These are phyloP conservation scores for Medicago truncatula DNA, from an alignment of 306 rosid genomes.

Conservation along the genomic window MtrunA17r5.0-ANR NC_053049.1:9017001-9017500, in stretches of 20 bases:
- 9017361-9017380: constrained; percentile 36
- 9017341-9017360: constrained; percentile 27
- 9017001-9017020: too few species aligned
- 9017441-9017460: constrained; percentile 39
- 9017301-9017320: constrained; percentile 6
- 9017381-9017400: constrained; percentile 42
- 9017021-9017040: too few species aligned
- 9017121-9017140: not conserved
- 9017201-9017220: constrained; percentile 51
- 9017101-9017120: too few species aligned
- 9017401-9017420: constrained; percentile 42
- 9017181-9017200: constrained; percentile 48
- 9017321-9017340: constrained; percentile 25
- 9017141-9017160: not conserved
- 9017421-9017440: constrained; percentile 47
- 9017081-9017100: too few species aligned
- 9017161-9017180: constrained; percentile 56
- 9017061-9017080: too few species aligned
- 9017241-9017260: constrained; percentile 56
- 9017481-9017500: constrained; percentile 45
- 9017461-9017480: constrained; percentile 43
- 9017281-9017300: constrained; percentile 36
- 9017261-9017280: constrained; percentile 41
- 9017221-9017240: constrained; percentile 48
- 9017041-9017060: too few species aligned